Conservation (phyloP, 163 green algal genomes). For the Volvox carteri region DNA sequence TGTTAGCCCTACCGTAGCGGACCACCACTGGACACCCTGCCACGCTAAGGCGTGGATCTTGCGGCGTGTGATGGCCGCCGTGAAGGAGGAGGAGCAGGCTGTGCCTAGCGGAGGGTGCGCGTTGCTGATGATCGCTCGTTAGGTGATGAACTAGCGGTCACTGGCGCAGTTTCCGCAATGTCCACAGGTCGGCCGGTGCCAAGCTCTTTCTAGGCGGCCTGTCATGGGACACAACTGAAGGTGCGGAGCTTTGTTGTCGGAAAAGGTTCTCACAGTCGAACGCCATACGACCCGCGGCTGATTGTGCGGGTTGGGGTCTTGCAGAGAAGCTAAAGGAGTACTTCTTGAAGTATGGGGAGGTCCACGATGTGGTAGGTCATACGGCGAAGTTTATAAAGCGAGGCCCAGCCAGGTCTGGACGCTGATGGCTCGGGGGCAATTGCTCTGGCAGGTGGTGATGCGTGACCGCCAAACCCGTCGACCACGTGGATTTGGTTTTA, state of each 20-base stretch:
- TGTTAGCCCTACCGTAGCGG: conserved; percentile 31
- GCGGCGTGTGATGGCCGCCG: conserved; percentile 39
- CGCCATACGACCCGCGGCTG: neutral
- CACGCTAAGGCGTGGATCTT: conserved; percentile 15
- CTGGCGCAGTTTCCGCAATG: neutral
- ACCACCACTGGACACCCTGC: neutral
- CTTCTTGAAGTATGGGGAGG: conserved; percentile 86
- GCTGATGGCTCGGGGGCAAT: conserved; percentile 3
- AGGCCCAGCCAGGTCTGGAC: neutral
- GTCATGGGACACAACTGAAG: conserved; percentile 86
- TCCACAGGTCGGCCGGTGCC: conserved; percentile 35
- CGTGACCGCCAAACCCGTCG: conserved; percentile 82
- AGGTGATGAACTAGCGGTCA: conserved; percentile 13
- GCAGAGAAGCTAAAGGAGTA: conserved; percentile 87
- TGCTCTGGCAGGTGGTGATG: conserved; percentile 86
- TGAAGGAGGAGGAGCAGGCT: conserved; percentile 44
- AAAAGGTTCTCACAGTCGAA: conserved; percentile 2
- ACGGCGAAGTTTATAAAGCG: neutral
- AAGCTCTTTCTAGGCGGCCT: conserved; percentile 87
- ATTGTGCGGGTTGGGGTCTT: neutral
- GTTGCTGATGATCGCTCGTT: conserved; percentile 30
- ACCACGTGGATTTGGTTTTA: conserved; percentile 92
- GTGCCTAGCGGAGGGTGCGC: conserved; percentile 37
- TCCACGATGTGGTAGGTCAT: conserved; percentile 86
- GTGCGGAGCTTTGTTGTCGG: conserved; percentile 56